Evolutionary conservation across 2,329 filamentous ascomycete genomes (phyloP).

Genomic region (Ophiostoma australiae): DNA sequence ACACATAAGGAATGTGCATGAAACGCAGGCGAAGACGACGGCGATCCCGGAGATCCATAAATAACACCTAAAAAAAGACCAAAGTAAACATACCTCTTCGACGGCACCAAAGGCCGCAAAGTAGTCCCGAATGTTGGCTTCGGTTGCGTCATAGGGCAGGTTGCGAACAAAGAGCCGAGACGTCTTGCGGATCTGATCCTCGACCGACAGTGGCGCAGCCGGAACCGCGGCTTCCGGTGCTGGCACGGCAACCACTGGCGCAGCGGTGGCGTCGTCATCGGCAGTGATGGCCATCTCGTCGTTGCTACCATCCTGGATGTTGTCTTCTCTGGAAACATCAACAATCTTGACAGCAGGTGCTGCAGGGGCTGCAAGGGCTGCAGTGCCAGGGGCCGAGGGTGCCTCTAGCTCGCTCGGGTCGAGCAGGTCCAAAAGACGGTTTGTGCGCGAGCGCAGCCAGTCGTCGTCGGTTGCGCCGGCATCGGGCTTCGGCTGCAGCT

Average conservation of each 20-base stretch:
- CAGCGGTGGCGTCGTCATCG: constrained; percentile 11
- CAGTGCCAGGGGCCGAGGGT: constrained; percentile 21
- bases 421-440: constrained; percentile 74
- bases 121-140: constrained; percentile 67
- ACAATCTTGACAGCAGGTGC: neutral
- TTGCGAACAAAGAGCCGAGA: constrained; percentile 85
- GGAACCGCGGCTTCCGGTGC: neutral
- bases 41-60: neutral
- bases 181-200: constrained; percentile 64
- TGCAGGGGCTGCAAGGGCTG: constrained; percentile 19
- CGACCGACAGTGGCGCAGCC: constrained; percentile 37
- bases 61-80: neutral
- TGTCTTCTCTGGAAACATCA: constrained; percentile 9
- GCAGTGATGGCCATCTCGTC: constrained; percentile 29
- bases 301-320: constrained; percentile 8
- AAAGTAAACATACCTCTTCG: constrained; percentile 71
- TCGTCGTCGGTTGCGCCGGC: constrained; percentile 65
- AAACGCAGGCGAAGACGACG: neutral
- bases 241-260: neutral
- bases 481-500: constrained; percentile 20
- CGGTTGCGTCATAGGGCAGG: constrained; percentile 71
- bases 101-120: constrained; percentile 71
- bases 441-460: constrained; percentile 88
- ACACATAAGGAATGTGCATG: constrained; percentile 5
- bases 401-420: constrained; percentile 59